Evolutionary conservation across 169 alveolate genomes (phyloP).

Genomic region (Plasmodium fragile): DNA sequence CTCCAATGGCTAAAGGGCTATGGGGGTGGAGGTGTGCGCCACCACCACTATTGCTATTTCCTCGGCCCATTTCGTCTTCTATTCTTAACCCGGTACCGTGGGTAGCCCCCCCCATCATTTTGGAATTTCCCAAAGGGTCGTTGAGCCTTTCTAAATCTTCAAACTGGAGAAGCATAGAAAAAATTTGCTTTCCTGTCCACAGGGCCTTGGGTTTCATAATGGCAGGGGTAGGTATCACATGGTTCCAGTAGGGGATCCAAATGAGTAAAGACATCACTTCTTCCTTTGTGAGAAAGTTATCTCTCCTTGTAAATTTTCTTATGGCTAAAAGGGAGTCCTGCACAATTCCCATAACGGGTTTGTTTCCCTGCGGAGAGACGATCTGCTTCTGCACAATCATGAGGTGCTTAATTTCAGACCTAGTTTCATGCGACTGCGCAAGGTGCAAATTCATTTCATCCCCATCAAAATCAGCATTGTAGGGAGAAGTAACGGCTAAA

Average conservation of each 20-base stretch:
- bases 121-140: slow-evolving; percentile 50
- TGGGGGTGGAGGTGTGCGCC: slow-evolving; percentile 11
- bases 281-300: slow-evolving; percentile 95
- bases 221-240: slow-evolving; percentile 98
- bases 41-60: background rate
- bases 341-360: slow-evolving; percentile 99
- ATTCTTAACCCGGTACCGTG: slow-evolving; percentile 22
- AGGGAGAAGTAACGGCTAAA: slow-evolving; percentile 99
- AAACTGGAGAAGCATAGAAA: slow-evolving; percentile 95
- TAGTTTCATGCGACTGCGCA: slow-evolving; percentile 98
- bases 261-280: slow-evolving; percentile 94
- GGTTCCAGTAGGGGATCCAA: slow-evolving; percentile 98
- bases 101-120: slow-evolving; percentile 60
- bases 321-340: slow-evolving; percentile 98
- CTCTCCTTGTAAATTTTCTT: slow-evolving; percentile 96
- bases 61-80: slow-evolving; percentile 59
- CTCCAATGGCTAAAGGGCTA: slow-evolving; percentile 36
- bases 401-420: slow-evolving; percentile 98
- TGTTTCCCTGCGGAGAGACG: slow-evolving; percentile 99
- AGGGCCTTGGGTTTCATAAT: slow-evolving; percentile 97
- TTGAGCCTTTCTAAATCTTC: slow-evolving; percentile 78
- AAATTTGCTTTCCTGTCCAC: slow-evolving; percentile 99
- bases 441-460: slow-evolving; percentile 99
- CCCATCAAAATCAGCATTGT: slow-evolving; percentile 99
- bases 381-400: slow-evolving; percentile 99